Conservation (phyloP, 2,329 filamentous ascomycete species). For the Cryphonectria nitschkei region DNA sequence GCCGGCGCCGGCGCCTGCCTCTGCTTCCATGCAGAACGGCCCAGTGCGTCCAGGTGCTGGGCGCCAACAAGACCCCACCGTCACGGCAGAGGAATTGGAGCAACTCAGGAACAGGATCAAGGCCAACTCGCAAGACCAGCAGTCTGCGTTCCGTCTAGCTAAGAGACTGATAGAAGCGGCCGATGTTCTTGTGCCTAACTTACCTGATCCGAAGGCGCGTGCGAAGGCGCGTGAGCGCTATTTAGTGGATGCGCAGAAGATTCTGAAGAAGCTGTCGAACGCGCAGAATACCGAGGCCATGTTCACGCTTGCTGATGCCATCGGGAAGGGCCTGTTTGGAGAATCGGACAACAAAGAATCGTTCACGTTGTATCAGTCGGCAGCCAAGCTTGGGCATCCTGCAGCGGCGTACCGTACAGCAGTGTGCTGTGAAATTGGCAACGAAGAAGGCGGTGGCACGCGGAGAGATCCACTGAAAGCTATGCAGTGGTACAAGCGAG, state of each 20-base stretch:
- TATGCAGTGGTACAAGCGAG: slow-evolving; percentile 97
- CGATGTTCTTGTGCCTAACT: slow-evolving; percentile 67
- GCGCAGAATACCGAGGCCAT: slow-evolving; percentile 81
- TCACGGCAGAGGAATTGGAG: slow-evolving; percentile 81
- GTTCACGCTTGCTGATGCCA: slow-evolving; percentile 90
- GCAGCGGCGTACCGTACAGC: slow-evolving; percentile 91
- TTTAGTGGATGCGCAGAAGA: slow-evolving; percentile 83
- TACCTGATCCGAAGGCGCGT: slow-evolving; percentile 71
- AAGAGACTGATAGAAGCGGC: slow-evolving; percentile 87
- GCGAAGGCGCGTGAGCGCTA: slow-evolving; percentile 82
- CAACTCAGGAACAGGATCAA: slow-evolving; percentile 71
- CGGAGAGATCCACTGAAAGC: slow-evolving; percentile 89
- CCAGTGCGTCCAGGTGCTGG: slow-evolving; percentile 31
- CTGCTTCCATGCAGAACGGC: slow-evolving; percentile 10
- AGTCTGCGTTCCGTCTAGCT: slow-evolving; percentile 72
- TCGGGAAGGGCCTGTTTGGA: slow-evolving; percentile 80
- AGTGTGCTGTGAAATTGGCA: slow-evolving; percentile 95
- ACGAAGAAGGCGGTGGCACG: slow-evolving; percentile 92
- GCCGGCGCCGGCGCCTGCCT: slow-evolving; percentile 20
- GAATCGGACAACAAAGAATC: slow-evolving; percentile 87
- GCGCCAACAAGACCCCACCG: slow-evolving; percentile 51
- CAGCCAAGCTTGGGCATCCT: slow-evolving; percentile 85
- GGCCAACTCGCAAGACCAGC: slow-evolving; percentile 72
- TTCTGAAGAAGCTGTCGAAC: slow-evolving; percentile 83
- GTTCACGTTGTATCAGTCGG: slow-evolving; percentile 89